These are phyloP conservation scores for Panicum virgatum DNA, from an alignment of 202 grass and related monocot genomes.

Conservation along the genomic window DNA sequence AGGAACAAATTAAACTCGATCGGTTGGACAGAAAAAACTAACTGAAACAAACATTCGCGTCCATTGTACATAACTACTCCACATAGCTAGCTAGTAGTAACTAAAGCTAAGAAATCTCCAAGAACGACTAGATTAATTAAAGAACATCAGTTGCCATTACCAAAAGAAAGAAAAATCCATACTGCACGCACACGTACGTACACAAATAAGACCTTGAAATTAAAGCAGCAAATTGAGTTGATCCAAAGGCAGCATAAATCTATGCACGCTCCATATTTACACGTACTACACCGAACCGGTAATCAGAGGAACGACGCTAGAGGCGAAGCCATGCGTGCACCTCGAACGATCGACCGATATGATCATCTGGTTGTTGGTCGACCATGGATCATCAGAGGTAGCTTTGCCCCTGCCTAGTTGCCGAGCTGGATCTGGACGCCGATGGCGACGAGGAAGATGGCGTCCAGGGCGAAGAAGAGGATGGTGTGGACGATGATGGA, in stretches of 20 bases:
- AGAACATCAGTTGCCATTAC: neutral
- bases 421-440: slow-evolving; percentile 52
- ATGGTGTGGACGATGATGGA: slow-evolving; percentile 57
- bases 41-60: neutral
- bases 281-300: neutral
- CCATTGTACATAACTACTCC: neutral
- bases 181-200: neutral
- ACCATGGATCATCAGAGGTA: no score
- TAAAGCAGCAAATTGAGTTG: neutral
- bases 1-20: neutral
- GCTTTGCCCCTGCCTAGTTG: neutral
- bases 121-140: neutral
- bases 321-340: no score
- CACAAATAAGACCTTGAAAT: neutral
- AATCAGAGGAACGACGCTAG: neutral
- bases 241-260: neutral
- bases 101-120: neutral
- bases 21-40: neutral
- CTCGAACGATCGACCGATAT: neutral
- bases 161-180: neutral
- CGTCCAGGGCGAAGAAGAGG: slow-evolving; percentile 49
- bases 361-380: no score
- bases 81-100: no score
- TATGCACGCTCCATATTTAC: no score
- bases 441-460: slow-evolving; percentile 60